Base-by-base conservation (phyloP, 352 stramenopile species). In the Phytopythium chamaehyphon region DNA sequence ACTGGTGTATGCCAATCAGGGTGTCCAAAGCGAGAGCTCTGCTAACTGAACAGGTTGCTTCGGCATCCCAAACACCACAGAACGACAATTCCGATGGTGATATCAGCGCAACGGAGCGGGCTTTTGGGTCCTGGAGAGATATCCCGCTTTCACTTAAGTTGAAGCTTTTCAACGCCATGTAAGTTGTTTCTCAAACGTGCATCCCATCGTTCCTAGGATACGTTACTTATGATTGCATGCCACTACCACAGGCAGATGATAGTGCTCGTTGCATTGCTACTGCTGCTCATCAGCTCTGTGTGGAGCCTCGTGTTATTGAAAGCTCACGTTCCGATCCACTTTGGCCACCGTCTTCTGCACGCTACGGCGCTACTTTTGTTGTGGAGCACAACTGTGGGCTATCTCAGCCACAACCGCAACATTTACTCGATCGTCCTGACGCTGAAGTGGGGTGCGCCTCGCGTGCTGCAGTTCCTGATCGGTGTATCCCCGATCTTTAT, bases 401-500 rank as follows among this genome's bases (percentile, higher is more conserved):
- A 95, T 46, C 57, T 96, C 33, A 81, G 94, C 53, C 86, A 96
- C 75, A 93, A 93, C 36, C 72, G 68, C 33, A 66, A 86, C 51
- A 83, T 95, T 46, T 96, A 95, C 64, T 93, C 81, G 45, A 90
- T 97, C 40, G 86, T 97, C n/a, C 57, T 97, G 16, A 97, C 88
- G 40, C 72, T 97, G 52, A 74, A 77, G 31, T 90, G 71, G 77
- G 79, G 77, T 8, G 64, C 83, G 18, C 87, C 88, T 0, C 83
- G 86, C 24, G 86, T 96, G 36, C 47, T 92, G 15, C 82, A 93
- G 59, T 96, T 96, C 66, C 65, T 97, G 51, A 35, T 92, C 2
- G 88, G 88, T 35, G 88, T 96, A 31, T 90, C 81, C 38, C 88
- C 87, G 6, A 86, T 97, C 26, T 90, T 96, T 36, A 59, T 96